Percentiles rank a stretch among this genome's conserved stretches.
phyloP scores from a whole-genome alignment of 169 alveolate genomes.

The Cryptosporidium sp. region DNA sequence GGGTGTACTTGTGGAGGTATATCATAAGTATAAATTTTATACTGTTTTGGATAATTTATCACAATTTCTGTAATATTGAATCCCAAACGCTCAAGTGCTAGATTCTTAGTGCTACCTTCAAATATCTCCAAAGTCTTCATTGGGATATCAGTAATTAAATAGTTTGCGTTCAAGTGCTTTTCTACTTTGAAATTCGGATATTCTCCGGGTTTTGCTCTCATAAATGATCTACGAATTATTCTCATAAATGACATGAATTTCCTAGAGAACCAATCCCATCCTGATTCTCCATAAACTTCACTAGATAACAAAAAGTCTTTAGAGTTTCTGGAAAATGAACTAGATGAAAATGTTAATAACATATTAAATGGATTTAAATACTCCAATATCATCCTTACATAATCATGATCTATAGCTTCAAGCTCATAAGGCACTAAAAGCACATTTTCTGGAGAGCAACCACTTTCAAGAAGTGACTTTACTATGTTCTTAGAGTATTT shows the following conservation, averaged over 20 bases:
- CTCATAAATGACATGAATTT: slow-evolving; percentile 17
- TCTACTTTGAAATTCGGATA: slow-evolving; percentile 26
- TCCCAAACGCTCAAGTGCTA: slow-evolving; percentile 1
- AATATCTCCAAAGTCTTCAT: background rate
- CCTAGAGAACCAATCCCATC: slow-evolving; percentile 31
- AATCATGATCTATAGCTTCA: background rate
- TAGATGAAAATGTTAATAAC: slow-evolving; percentile 15
- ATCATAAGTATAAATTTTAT: slow-evolving; percentile 41
- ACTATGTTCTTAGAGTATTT: slow-evolving; percentile 26
- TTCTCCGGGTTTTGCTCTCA: slow-evolving; percentile 27
- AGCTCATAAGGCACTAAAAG: slow-evolving; percentile 32
- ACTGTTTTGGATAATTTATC: slow-evolving; percentile 28
- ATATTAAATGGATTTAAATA: slow-evolving; percentile 40
- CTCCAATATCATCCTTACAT: background rate
- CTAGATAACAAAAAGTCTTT: slow-evolving; percentile 46
- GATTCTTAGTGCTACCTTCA: background rate
- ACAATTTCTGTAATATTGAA: slow-evolving; percentile 32
- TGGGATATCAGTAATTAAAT: slow-evolving; percentile 27
- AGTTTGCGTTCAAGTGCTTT: slow-evolving; percentile 7
- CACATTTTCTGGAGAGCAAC: slow-evolving; percentile 16
- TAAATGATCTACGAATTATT: slow-evolving; percentile 19
- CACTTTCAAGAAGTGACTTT: slow-evolving; percentile 24
- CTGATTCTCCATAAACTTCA: slow-evolving; percentile 40
- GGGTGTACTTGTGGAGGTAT: slow-evolving; percentile 41
- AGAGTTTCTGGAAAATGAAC: slow-evolving; percentile 28